Conservation (phyloP, 371 early-diverging fungal genomes). For the Mortierella sp. region DNA sequence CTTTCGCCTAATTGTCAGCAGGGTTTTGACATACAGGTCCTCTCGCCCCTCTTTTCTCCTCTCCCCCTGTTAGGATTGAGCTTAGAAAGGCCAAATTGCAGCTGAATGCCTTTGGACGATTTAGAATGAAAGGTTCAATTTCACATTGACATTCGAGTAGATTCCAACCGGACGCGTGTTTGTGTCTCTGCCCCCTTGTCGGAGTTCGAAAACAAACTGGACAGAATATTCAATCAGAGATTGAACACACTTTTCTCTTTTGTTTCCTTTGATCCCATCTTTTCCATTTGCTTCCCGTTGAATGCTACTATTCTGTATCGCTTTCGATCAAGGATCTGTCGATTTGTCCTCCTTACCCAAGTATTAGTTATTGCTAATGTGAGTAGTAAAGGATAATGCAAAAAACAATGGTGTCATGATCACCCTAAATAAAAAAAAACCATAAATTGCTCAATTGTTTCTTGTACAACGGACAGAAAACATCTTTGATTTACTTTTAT, state of each 20-base stretch:
- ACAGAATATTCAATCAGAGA: no score
- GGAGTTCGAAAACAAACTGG: no score
- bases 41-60: slow-evolving; percentile 2
- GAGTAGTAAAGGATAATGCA: background rate
- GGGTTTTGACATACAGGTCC: background rate
- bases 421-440: background rate
- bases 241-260: background rate
- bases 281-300: background rate
- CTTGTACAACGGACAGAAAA: slow-evolving; percentile 12
- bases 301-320: slow-evolving; percentile 1
- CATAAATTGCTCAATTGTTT: background rate
- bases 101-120: slow-evolving; percentile 4
- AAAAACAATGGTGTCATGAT: background rate
- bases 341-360: background rate
- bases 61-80: background rate
- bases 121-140: slow-evolving; percentile 9
- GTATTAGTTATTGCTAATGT: background rate
- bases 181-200: no score
- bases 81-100: background rate
- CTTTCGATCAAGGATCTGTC: background rate
- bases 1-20: background rate
- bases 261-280: slow-evolving; percentile 6
- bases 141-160: background rate
- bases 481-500: no score
- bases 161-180: background rate